These are phyloP conservation scores for Strobilomyces echinocephalus DNA, from an alignment of 768 basidiomycete species.

Conservation along the genomic window DNA sequence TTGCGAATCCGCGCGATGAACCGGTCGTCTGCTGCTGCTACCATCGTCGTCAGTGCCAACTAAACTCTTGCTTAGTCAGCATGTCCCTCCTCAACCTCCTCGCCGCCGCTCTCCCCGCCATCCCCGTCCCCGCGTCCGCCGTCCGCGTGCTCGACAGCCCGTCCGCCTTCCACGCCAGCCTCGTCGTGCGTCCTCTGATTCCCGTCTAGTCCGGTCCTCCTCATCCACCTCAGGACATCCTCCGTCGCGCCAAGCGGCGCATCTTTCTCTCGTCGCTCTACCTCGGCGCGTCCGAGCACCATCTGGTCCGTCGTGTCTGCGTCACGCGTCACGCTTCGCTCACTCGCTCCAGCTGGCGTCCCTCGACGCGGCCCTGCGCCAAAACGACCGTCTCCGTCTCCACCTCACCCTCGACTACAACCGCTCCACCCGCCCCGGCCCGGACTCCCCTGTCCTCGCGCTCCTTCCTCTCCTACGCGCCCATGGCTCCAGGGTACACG, in stretches of 20 bases:
- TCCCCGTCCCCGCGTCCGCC: slow-evolving; percentile 41
- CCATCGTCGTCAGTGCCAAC: no score
- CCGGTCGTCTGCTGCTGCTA: neutral
- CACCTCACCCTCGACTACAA: slow-evolving; percentile 78
- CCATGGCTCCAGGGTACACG: slow-evolving; percentile 67
- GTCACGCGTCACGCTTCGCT: neutral
- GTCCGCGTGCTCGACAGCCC: slow-evolving; percentile 57
- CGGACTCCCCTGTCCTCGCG: slow-evolving; percentile 59
- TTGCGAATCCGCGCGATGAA: neutral
- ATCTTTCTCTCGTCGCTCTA: slow-evolving; percentile 91
- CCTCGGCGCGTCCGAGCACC: slow-evolving; percentile 71
- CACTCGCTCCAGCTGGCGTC: slow-evolving; percentile 57
- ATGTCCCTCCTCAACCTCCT: slow-evolving; percentile 24
- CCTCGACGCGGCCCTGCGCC: slow-evolving; percentile 53
- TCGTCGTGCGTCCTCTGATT: slow-evolving; percentile 46
- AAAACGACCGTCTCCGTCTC: slow-evolving; percentile 59
- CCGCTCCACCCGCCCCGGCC: slow-evolving; percentile 70
- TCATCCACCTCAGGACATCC: slow-evolving; percentile 52
- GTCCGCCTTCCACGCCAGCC: slow-evolving; percentile 46
- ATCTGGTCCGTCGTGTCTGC: slow-evolving; percentile 57
- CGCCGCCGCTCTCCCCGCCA: slow-evolving; percentile 42
- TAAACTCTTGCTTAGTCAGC: slow-evolving; percentile 19
- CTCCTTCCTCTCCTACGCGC: slow-evolving; percentile 70
- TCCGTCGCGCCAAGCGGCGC: slow-evolving; percentile 68
- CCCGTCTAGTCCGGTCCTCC: neutral